A percentile compares a stretch with the other conserved stretches of the same genome.
Evolutionary conservation across 2,329 filamentous ascomycete genomes (phyloP).

Genomic region (Trichoderma semiorbis): DNA sequence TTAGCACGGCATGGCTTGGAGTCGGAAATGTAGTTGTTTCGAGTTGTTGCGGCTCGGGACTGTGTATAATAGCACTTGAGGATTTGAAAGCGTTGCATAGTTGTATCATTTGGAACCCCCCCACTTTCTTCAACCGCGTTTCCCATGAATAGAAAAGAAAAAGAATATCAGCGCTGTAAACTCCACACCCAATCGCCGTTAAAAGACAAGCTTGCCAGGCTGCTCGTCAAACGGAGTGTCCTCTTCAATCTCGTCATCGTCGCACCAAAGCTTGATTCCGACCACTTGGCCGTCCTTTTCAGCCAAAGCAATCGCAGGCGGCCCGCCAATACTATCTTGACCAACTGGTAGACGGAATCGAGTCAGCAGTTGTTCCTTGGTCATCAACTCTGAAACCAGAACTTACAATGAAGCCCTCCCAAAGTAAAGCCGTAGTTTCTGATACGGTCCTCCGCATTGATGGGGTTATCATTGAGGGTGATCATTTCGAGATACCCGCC

Average conservation of each 20-base stretch:
- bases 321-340: not conserved
- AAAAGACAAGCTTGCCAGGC: constrained; percentile 5
- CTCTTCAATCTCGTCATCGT: not conserved
- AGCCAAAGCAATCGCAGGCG: not conserved
- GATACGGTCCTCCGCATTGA: not conserved
- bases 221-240: not conserved
- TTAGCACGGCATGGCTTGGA: too few species aligned
- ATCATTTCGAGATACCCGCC: not conserved
- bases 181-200: not conserved
- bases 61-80: not conserved
- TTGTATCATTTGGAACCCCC: not conserved
- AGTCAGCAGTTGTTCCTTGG: not conserved
- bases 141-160: not conserved
- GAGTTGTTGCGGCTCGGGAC: not conserved
- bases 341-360: not conserved
- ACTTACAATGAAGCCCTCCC: constrained; percentile 16
- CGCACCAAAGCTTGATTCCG: not conserved
- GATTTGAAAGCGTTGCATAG: not conserved
- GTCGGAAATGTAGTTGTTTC: not conserved
- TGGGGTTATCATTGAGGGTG: constrained; percentile 3
- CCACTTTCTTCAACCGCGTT: not conserved
- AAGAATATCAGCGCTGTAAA: not conserved
- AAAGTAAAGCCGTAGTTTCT: constrained; percentile 5
- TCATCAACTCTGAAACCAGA: not conserved
- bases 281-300: constrained; percentile 13